Evolutionary conservation across 305 asterid species (phyloP).

Genomic region (Lippia alba): DNA sequence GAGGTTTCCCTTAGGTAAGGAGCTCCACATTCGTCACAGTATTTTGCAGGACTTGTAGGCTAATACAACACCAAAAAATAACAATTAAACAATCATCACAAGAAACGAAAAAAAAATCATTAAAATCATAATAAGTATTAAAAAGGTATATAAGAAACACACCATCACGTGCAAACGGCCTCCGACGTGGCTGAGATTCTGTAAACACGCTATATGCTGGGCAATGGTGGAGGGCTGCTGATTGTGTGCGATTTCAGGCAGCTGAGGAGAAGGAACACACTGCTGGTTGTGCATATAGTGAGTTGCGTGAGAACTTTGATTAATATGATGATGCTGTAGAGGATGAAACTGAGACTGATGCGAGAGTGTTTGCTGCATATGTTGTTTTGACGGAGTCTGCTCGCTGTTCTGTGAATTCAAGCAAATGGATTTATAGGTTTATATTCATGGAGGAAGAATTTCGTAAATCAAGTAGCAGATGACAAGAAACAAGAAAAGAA

Average conservation of each 20-base stretch:
- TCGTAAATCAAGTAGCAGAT: not conserved
- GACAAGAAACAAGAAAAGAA: not conserved
- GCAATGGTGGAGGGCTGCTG: constrained; percentile 65
- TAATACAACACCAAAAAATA: constrained; percentile 31
- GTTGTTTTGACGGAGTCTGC: constrained; percentile 68
- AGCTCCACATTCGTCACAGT: constrained; percentile 84
- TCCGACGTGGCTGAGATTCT: constrained; percentile 74
- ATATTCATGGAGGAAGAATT: not conserved
- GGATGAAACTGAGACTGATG: constrained; percentile 78
- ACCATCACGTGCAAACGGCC: constrained; percentile 82
- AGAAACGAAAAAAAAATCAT: not conserved
- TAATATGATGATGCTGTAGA: constrained; percentile 67
- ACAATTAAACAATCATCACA: not conserved
- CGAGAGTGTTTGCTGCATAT: constrained; percentile 67
- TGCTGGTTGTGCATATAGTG: constrained; percentile 76
- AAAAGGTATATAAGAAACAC: constrained; percentile 36
- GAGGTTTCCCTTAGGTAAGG: constrained; percentile 81
- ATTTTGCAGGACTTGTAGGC: constrained; percentile 91
- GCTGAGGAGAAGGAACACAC: constrained; percentile 69
- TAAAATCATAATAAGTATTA: too few relatives aligned
- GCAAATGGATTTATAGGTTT: constrained; percentile 15
- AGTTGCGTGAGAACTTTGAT: constrained; percentile 63
- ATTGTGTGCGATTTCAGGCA: constrained; percentile 76
- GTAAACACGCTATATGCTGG: constrained; percentile 77
- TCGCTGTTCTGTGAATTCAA: constrained; percentile 49